Evolutionary conservation across 2,329 filamentous ascomycete genomes (phyloP).

Genomic region (Apiospora saccharicola): DNA sequence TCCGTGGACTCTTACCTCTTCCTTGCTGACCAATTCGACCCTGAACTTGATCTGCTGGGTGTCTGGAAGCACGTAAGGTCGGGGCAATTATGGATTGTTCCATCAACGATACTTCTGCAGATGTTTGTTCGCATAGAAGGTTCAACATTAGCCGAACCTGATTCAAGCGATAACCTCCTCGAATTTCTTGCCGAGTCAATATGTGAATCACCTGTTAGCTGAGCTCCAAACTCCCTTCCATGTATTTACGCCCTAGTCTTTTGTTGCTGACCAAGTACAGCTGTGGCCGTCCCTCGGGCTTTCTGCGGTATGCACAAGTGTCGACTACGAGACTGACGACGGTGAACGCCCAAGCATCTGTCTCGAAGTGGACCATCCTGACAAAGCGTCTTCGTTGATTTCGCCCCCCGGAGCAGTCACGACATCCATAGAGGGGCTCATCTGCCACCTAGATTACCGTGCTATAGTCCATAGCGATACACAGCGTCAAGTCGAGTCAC

Average conservation of each 20-base stretch:
- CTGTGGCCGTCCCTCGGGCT: constrained; percentile 41
- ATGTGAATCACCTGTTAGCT: constrained; percentile 17
- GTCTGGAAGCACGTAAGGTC: constrained; percentile 20
- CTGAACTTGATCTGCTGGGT: background rate
- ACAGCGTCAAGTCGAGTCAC: background rate
- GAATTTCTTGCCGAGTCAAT: constrained; percentile 26
- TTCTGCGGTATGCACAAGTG: constrained; percentile 32
- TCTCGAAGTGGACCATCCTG: constrained; percentile 40
- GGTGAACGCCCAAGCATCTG: constrained; percentile 38
- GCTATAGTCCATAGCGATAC: background rate
- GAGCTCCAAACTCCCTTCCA: background rate
- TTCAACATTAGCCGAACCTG: background rate
- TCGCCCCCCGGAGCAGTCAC: constrained; percentile 39
- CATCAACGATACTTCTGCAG: constrained; percentile 25
- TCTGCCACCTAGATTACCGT: constrained; percentile 25
- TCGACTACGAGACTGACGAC: constrained; percentile 34
- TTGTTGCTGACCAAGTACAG: constrained; percentile 33
- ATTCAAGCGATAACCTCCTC: constrained; percentile 6
- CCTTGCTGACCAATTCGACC: constrained; percentile 10
- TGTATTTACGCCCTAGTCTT: background rate
- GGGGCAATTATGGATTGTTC: constrained; percentile 24
- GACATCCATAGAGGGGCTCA: constrained; percentile 39
- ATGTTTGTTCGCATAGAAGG: constrained; percentile 21
- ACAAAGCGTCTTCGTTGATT: constrained; percentile 41
- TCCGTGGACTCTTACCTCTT: constrained; percentile 25